phyloP scores from a whole-genome alignment of 2,329 filamentous ascomycete genomes.

The Scortechinia acanthostroma region DNA sequence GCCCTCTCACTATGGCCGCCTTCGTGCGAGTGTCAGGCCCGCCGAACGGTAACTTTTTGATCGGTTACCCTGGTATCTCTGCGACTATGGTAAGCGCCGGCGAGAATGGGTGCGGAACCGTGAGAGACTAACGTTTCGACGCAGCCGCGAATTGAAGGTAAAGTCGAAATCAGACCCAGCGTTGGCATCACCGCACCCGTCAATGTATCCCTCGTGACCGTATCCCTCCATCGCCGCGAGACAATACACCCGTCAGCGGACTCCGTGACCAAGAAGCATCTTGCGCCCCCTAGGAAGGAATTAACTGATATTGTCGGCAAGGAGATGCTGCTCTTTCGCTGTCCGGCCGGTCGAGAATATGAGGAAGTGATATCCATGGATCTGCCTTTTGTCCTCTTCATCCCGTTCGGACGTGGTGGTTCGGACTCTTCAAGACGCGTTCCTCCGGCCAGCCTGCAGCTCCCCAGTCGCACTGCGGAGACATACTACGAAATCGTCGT shows the following conservation, averaged over 20 bases:
- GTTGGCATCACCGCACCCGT: conserved; percentile 83
- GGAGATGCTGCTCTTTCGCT: conserved; percentile 86
- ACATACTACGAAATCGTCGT: conserved; percentile 96
- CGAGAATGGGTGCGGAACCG: neutral
- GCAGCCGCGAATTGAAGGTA: conserved; percentile 92
- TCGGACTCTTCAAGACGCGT: conserved; percentile 85
- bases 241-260: conserved; percentile 95
- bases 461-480: conserved; percentile 89
- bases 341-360: conserved; percentile 73
- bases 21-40: conserved; percentile 66
- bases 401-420: conserved; percentile 85
- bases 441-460: conserved; percentile 82
- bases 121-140: neutral
- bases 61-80: conserved; percentile 66
- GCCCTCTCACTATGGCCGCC: conserved; percentile 38
- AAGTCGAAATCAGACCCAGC: conserved; percentile 87
- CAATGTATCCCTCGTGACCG: conserved; percentile 83
- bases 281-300: conserved; percentile 84
- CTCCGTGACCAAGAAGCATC: conserved; percentile 83
- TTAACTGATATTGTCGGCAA: conserved; percentile 89
- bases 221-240: conserved; percentile 87
- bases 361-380: conserved; percentile 94
- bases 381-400: conserved; percentile 92
- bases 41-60: conserved; percentile 64
- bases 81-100: conserved; percentile 51